A percentile compares a stretch with the other conserved stretches of the same genome.
Evolutionary conservation across 2,329 filamentous ascomycete genomes (phyloP).

Genomic region (Drechslerella stenobrocha): DNA sequence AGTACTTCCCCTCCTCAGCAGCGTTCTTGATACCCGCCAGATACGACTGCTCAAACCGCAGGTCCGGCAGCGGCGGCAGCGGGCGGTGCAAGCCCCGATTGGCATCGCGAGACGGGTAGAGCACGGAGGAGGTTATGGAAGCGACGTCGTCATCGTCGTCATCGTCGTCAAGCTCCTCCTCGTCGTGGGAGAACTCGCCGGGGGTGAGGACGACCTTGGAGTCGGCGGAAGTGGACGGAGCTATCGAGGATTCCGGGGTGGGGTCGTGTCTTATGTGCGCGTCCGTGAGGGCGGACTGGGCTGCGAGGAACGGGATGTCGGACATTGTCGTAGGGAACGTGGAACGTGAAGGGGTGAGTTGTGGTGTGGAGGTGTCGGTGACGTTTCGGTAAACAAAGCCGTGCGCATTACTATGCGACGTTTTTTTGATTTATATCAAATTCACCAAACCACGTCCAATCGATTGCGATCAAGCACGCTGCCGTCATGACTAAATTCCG

Average conservation of each 20-base stretch:
- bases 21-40: constrained; percentile 73
- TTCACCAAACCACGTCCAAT: not conserved
- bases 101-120: constrained; percentile 58
- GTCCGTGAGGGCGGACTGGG: constrained; percentile 30
- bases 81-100: constrained; percentile 61
- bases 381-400: constrained; percentile 21
- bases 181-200: constrained; percentile 27
- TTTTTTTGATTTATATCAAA: no score
- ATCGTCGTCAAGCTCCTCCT: constrained; percentile 52
- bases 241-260: constrained; percentile 32
- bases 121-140: constrained; percentile 69
- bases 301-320: constrained; percentile 32
- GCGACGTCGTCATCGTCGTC: constrained; percentile 63
- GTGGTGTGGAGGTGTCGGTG: constrained; percentile 27
- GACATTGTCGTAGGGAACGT: constrained; percentile 22
- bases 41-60: constrained; percentile 98
- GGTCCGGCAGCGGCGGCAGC: constrained; percentile 75
- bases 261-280: constrained; percentile 31
- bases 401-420: no score
- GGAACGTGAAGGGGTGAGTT: constrained; percentile 12
- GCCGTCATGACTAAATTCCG: constrained; percentile 84
- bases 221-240: constrained; percentile 40
- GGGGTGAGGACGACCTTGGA: constrained; percentile 30
- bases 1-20: constrained; percentile 71
- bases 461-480: not conserved